Conservation (phyloP, 768 basidiomycete genomes). For the Rhodocollybia butyracea region DNA sequence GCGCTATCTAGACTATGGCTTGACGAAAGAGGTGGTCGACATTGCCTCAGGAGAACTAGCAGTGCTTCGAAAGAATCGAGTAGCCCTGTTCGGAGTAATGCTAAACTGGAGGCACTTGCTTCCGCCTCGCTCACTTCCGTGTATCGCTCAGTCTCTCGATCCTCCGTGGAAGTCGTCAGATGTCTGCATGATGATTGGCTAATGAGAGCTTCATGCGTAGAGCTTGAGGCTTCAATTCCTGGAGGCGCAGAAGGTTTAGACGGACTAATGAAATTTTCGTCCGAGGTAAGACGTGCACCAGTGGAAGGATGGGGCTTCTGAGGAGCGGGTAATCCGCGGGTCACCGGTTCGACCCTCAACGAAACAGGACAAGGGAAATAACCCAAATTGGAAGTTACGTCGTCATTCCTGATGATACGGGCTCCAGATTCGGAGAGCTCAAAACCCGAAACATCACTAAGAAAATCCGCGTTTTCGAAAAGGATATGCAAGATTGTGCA, state of each 20-base stretch:
- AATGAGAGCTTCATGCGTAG: background rate
- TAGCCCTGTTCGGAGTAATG: background rate
- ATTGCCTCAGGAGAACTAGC: background rate
- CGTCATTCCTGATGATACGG: background rate
- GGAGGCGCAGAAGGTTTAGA: background rate
- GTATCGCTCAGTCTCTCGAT: background rate
- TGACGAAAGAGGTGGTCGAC: background rate
- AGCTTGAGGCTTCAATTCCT: background rate
- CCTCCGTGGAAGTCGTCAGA: background rate
- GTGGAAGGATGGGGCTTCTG: background rate
- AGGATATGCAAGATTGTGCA: constrained; percentile 6
- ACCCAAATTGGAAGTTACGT: background rate
- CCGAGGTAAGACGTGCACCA: background rate
- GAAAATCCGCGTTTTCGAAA: background rate
- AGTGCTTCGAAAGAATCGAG: background rate
- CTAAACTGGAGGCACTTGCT: background rate
- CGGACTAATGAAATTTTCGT: background rate
- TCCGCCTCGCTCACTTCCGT: background rate
- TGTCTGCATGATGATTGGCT: background rate
- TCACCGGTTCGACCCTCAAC: background rate
- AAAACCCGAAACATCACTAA: background rate
- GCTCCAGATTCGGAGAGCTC: too few species aligned
- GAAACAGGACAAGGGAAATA: background rate
- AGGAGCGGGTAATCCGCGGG: background rate
- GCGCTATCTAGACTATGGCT: background rate